Evolutionary conservation across 1,284 basidiomycete genomes (phyloP).

Genomic region (Sporisorium exsertum): DNA sequence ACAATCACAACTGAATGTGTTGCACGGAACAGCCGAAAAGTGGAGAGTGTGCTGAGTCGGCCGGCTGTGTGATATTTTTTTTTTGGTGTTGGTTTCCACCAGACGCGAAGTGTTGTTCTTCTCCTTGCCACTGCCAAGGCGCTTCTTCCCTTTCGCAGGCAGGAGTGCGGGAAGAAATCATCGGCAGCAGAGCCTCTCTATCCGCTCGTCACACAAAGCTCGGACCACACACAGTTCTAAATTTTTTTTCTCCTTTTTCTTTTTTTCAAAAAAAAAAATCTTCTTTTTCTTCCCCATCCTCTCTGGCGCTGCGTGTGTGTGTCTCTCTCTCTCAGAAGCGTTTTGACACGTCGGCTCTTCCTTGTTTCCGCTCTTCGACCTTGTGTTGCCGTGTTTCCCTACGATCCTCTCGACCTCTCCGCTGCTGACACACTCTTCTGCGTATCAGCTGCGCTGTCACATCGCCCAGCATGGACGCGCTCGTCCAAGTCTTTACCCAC

Average conservation of each 20-base stretch:
- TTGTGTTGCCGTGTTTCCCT: background rate
- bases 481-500: conserved; percentile 49
- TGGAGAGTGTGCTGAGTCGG: conserved; percentile 23
- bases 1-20: background rate
- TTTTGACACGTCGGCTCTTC: conserved; percentile 9
- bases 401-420: background rate
- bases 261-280: background rate
- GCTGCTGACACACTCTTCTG: background rate
- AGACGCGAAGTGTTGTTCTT: conserved; percentile 37
- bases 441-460: background rate
- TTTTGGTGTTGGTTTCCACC: conserved; percentile 11
- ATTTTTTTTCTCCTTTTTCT: conserved; percentile 6
- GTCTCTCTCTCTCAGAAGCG: background rate
- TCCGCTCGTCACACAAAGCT: background rate
- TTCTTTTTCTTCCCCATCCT: conserved; percentile 1
- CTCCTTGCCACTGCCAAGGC: background rate
- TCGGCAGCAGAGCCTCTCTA: background rate
- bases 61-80: conserved; percentile 7
- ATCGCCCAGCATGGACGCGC: conserved; percentile 39
- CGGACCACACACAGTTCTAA: conserved; percentile 10
- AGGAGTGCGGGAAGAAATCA: background rate
- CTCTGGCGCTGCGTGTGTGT: background rate
- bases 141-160: background rate
- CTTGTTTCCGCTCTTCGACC: conserved; percentile 6
- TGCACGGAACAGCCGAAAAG: background rate